Base-by-base conservation (phyloP, 169 alveolate genomes). In the Theileria equi region DNA sequence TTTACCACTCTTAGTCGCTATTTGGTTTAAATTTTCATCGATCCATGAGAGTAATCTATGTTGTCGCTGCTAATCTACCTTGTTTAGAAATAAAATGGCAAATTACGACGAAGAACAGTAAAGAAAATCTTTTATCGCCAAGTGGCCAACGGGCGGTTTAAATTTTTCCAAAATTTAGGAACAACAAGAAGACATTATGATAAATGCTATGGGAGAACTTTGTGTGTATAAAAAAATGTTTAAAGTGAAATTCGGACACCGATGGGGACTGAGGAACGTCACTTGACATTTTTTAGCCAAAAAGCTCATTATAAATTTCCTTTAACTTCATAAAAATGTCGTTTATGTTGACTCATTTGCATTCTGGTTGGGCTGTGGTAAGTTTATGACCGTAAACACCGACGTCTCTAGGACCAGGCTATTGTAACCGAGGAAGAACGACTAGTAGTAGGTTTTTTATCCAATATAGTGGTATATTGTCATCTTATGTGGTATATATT, bases 361-460 rank as follows among this genome's bases (percentile, higher is more conserved):
- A 92, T 72, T 92, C 95, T 57, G 99, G 99, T 28, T 97, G 99
- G 99, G 98, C 97, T 65, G 99, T 97, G 62, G 93, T 86, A 65
- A 32, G 79, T 41, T 29, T 3, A 10, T 31, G 1, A 13, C 6
- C 23, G 25, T n/a, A 6, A 1, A 2, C 3, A 16, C 43, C 28
- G 43, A 6, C 29, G 17, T 19, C 23, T 47, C 7, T 26, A 57
- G 88, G 99, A 96, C 80, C 96, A 96, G 85, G 99, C 99, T 21
- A 97, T 97, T 47, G 84, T 97, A 23, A 80, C 94, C 17, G 99
- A 97, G 91, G 98, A 95, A 77, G 98, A 97, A 64, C 86, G 97
- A 57, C 91, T 97, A 16, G 99, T 97, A 38, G 83, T 73, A 63
- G 4, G 83, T 49, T 19, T 31, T 6, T 16, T 11, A 8, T 10